phyloP scores from a whole-genome alignment of 2,329 filamentous ascomycete genomes.

The Calonectria pseudoturangicola region DNA sequence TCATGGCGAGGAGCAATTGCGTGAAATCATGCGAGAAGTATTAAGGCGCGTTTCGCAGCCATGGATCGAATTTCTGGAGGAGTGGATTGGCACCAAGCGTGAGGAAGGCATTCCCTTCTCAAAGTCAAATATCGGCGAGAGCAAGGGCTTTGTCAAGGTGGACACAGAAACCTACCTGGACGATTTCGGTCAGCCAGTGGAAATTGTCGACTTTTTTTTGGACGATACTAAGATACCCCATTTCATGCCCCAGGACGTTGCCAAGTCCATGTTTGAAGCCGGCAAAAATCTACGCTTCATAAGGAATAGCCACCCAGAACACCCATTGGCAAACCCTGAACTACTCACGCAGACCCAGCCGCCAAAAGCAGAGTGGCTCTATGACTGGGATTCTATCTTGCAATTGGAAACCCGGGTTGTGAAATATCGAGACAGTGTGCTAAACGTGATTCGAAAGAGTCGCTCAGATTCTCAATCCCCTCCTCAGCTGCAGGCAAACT shows the following conservation, averaged over 20 bases:
- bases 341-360: slow-evolving; percentile 68
- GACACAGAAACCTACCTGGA: slow-evolving; percentile 73
- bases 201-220: slow-evolving; percentile 77
- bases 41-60: slow-evolving; percentile 77
- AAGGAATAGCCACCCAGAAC: slow-evolving; percentile 80
- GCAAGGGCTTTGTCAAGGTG: slow-evolving; percentile 77
- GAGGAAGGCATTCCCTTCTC: slow-evolving; percentile 74
- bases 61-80: slow-evolving; percentile 80
- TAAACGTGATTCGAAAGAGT: slow-evolving; percentile 49
- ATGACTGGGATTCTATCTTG: slow-evolving; percentile 82
- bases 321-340: slow-evolving; percentile 77
- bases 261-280: slow-evolving; percentile 84
- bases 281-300: slow-evolving; percentile 86
- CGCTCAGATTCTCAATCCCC: slow-evolving; percentile 20
- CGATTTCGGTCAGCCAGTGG: slow-evolving; percentile 74
- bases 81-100: slow-evolving; percentile 83
- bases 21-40: slow-evolving; percentile 80
- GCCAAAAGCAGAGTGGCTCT: slow-evolving; percentile 80
- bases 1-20: slow-evolving; percentile 76
- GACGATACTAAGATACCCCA: slow-evolving; percentile 79
- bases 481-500: not conserved
- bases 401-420: slow-evolving; percentile 76
- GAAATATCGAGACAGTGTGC: slow-evolving; percentile 58
- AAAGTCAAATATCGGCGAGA: slow-evolving; percentile 65
- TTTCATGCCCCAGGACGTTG: slow-evolving; percentile 83